Percentiles rank a stretch among this genome's conserved stretches.
These are phyloP conservation scores for Xylaria curta DNA, from an alignment of 495 filamentous ascomycete species.

Conservation along the genomic window DNA sequence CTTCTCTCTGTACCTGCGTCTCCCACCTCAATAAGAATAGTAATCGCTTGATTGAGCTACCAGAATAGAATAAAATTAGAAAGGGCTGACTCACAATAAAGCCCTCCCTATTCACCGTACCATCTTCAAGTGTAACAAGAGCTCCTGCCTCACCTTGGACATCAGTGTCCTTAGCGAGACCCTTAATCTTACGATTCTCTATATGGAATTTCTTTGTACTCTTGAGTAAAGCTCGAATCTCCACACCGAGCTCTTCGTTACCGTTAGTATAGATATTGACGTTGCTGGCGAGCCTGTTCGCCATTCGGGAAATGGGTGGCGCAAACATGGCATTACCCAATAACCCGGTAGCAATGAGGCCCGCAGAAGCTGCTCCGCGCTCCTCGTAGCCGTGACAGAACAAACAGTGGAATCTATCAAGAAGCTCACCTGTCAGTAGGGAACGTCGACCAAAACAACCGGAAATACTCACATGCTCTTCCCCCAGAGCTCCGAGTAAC, in stretches of 20 bases:
- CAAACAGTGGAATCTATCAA: conserved; percentile 39
- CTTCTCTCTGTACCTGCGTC: background rate
- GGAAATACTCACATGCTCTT: conserved; percentile 41
- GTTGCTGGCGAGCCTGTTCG: conserved; percentile 26
- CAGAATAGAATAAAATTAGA: background rate
- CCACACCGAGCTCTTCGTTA: conserved; percentile 20
- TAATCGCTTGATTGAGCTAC: background rate
- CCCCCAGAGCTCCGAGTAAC: conserved; percentile 51
- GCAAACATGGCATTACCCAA: conserved; percentile 27
- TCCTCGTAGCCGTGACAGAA: conserved; percentile 45
- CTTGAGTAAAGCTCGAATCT: conserved; percentile 30
- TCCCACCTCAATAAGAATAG: background rate
- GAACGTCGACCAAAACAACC: conserved; percentile 27
- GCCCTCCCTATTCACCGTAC: conserved; percentile 30
- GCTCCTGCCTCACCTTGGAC: conserved; percentile 32
- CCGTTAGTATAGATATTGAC: conserved; percentile 40
- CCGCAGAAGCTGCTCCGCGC: conserved; percentile 33
- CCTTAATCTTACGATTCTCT: conserved; percentile 33
- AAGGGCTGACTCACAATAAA: conserved; percentile 31
- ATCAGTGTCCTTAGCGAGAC: conserved; percentile 30
- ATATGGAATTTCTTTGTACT: conserved; percentile 27
- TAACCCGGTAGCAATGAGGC: conserved; percentile 37
- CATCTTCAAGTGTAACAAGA: conserved; percentile 36
- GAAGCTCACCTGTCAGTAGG: background rate
- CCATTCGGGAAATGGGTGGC: conserved; percentile 34